A percentile compares a stretch with the other conserved stretches of the same genome.
Conservation (phyloP, 2,329 filamentous ascomycete genomes). For the Lecanicillium sp. region DNA sequence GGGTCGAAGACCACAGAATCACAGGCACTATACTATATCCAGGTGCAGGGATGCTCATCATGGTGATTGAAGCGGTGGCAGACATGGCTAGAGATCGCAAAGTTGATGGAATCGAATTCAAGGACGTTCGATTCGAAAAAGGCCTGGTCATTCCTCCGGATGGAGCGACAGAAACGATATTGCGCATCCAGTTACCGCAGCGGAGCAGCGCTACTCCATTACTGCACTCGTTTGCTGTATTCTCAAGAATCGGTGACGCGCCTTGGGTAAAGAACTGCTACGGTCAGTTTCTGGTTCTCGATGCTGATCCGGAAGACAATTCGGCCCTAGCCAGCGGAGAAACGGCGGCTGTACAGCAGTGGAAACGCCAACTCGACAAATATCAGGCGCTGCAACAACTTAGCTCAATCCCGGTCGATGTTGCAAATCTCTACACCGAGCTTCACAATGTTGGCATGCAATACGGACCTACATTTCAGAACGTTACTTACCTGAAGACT, state of each 20-base stretch:
- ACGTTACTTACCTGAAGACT: conserved; percentile 9
- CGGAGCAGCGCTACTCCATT: not conserved
- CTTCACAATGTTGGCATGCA: conserved; percentile 16
- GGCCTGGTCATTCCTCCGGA: not conserved
- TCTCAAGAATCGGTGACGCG: not conserved
- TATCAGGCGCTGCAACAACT: not conserved
- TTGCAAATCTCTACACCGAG: conserved; percentile 15
- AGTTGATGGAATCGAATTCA: not conserved
- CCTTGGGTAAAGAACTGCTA: not conserved
- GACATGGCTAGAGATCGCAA: conserved; percentile 4
- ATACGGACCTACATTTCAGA: conserved; percentile 18
- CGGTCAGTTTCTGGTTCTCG: not conserved
- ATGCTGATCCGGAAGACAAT: too few relatives aligned
- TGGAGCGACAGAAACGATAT: not conserved
- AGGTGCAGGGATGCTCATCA: conserved; percentile 29
- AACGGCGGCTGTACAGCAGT: not conserved
- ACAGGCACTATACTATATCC: conserved; percentile 33
- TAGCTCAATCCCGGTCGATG: not conserved
- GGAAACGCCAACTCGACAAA: not conserved
- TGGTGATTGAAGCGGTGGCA: conserved; percentile 26
- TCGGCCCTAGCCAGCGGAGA: not conserved
- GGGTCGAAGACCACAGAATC: conserved; percentile 34
- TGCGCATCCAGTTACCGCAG: not conserved
- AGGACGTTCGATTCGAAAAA: not conserved
- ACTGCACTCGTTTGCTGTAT: not conserved